Evolutionary conservation across 495 filamentous ascomycete genomes (phyloP).

Genomic region (Chaetomidium leptoderma): DNA sequence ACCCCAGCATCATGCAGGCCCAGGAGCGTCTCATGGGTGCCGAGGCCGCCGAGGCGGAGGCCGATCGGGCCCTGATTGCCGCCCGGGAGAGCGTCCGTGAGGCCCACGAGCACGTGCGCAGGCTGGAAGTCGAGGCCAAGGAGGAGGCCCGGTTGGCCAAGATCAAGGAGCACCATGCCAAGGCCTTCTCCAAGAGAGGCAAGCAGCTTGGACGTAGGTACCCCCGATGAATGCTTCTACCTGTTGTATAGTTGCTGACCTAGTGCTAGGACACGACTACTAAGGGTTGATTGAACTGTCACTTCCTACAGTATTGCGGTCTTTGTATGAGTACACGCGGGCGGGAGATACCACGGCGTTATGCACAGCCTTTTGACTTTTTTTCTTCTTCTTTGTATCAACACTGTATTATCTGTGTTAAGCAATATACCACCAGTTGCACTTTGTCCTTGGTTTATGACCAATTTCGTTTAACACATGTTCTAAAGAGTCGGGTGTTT

Average conservation of each 20-base stretch:
- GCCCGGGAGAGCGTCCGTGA: constrained; percentile 55
- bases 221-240: not conserved
- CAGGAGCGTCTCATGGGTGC: constrained; percentile 55
- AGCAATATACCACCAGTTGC: not conserved
- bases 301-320: not conserved
- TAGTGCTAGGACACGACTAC: not conserved
- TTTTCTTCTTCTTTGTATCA: not conserved
- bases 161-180: constrained; percentile 63
- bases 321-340: not conserved
- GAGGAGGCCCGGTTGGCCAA: constrained; percentile 57
- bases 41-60: constrained; percentile 57
- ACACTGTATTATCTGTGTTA: not conserved
- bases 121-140: constrained; percentile 58
- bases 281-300: not conserved
- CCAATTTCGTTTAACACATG: too few relatives aligned
- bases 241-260: not conserved
- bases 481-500: too few relatives aligned
- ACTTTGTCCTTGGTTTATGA: not conserved
- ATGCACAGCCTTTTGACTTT: not conserved
- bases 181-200: constrained; percentile 59
- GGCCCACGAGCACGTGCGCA: constrained; percentile 58
- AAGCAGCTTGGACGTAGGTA: constrained; percentile 60
- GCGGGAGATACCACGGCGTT: not conserved
- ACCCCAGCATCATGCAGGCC: constrained; percentile 55
- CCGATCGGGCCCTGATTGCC: constrained; percentile 55